Base-by-base conservation (phyloP, 2,329 filamentous ascomycete species). In the Nannizziopsis barbatae region DNA sequence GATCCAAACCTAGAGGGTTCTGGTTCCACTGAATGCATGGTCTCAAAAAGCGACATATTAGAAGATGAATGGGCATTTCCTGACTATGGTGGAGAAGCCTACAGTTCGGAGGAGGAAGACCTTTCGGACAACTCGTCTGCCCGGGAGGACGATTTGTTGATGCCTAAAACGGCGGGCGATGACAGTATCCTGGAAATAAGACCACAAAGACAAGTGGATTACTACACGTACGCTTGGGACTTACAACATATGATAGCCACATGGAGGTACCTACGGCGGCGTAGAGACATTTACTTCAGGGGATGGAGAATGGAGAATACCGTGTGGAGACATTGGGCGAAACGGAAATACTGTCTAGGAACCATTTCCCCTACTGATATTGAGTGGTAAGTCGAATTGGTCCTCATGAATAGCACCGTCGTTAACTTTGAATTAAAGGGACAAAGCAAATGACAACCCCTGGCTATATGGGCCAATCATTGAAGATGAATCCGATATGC, bases 191-290 rank as follows among this genome's bases (percentile, higher is more conserved):
- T 93, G 33, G 77, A 80, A 53, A 75, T 74, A 31, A 79, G 84
- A 59, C 87, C 87, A 1, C 88, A 88, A 40, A 76, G 87, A 55
- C 87, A 95, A 67, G 89, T 95, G n/a, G 89, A 95, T 67, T 95
- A 95, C 62, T 76, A 95, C 41, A 94, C 89, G 14, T 86, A 96
- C 62, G 80, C 90, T 53, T 95, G 90, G 86, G 80, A 78, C 54
- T 88, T 95, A 66, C 89, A 96, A 65, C 90, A 98, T 66, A 93
- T 96, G 20, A 96, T 89, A 89, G 83, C 86, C 5, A 95, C 90
- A 1, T 96, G 92, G 92, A 82, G 88, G 62, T 92, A 94, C 62
- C 86, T 96, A 57, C 81, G 89, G 12, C 82, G 84, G 22, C 84
- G 86, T 59, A 76, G 83, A 58, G 80, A 80, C 51, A 77, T 86